A percentile compares a stretch with the other conserved stretches of the same genome.
These are phyloP conservation scores for Physaria fendleri DNA, from an alignment of 345 rosid species.

Conservation along the genomic window DNA sequence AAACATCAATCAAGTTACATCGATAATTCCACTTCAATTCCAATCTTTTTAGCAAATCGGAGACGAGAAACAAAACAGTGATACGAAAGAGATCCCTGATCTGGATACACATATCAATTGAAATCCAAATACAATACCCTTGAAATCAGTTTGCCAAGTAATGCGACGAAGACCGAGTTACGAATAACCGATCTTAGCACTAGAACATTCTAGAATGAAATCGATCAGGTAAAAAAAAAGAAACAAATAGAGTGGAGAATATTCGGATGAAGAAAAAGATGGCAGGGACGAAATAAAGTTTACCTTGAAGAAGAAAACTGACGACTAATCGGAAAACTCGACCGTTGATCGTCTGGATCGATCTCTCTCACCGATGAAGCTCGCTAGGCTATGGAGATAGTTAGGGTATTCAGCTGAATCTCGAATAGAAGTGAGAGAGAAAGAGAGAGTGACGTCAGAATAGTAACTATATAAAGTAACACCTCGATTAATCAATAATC, in stretches of 20 bases:
- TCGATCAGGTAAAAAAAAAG: slow-evolving; percentile 1
- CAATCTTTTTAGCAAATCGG: not conserved
- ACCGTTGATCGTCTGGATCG: not conserved
- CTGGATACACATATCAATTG: not conserved
- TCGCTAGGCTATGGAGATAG: slow-evolving; percentile 13
- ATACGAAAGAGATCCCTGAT: slow-evolving; percentile 13
- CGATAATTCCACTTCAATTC: not conserved
- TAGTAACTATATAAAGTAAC: too few species aligned
- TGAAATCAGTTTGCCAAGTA: not conserved
- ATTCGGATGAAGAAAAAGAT: not conserved
- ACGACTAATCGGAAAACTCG: slow-evolving; percentile 4
- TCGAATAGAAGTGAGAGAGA: slow-evolving; percentile 16
- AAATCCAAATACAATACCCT: not conserved
- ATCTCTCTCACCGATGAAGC: not conserved
- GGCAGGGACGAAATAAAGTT: not conserved
- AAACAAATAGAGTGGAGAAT: not conserved
- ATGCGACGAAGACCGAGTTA: slow-evolving; percentile 7
- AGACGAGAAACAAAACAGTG: not conserved
- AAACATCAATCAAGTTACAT: not conserved
- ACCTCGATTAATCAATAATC: too few species aligned
- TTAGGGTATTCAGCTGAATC: slow-evolving; percentile 34
- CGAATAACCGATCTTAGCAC: slow-evolving; percentile 10
- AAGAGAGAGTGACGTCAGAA: slow-evolving; percentile 3
- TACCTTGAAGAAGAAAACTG: slow-evolving; percentile 13
- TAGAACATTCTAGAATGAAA: not conserved